These are phyloP conservation scores for Coffea canephora DNA, from an alignment of 257 asterid genomes.

Conservation along the genomic window DNA sequence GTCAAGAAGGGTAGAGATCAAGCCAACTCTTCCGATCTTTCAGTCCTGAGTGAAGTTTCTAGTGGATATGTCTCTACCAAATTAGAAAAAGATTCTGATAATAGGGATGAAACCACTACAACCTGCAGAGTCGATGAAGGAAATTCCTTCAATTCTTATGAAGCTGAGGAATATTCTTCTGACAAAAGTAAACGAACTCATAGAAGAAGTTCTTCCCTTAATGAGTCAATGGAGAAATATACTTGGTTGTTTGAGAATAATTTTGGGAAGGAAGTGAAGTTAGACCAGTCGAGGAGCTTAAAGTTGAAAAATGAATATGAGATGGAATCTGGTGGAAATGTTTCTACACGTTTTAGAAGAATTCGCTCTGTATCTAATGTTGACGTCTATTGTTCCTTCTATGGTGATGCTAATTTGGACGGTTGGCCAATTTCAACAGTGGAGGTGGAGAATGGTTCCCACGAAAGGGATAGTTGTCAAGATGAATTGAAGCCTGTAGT, in stretches of 20 bases:
- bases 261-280: conserved; percentile 28
- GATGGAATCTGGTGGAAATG: conserved; percentile 23
- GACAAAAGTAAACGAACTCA: conserved; percentile 20
- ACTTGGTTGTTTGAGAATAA: conserved; percentile 43
- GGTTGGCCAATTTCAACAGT: conserved; percentile 15
- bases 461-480: conserved; percentile 8
- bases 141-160: conserved; percentile 1
- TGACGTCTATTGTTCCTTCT: conserved; percentile 38
- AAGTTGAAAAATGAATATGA: conserved; percentile 48
- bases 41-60: conserved; percentile 7
- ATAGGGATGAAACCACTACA: conserved; percentile 1
- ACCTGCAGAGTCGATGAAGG: conserved; percentile 4
- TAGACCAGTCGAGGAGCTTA: conserved; percentile 58
- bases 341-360: conserved; percentile 38
- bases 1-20: background rate
- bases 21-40: background rate
- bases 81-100: background rate
- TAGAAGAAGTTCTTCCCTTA: conserved; percentile 53
- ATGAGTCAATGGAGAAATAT: conserved; percentile 60
- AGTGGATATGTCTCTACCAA: background rate
- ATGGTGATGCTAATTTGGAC: conserved; percentile 28
- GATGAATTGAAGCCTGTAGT: conserved; percentile 14
- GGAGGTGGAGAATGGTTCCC: conserved; percentile 26
- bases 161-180: conserved; percentile 15
- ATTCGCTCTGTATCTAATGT: conserved; percentile 48